Base-by-base conservation (phyloP, 495 filamentous ascomycete genomes). In the Barbatosphaeria neglecta region DNA sequence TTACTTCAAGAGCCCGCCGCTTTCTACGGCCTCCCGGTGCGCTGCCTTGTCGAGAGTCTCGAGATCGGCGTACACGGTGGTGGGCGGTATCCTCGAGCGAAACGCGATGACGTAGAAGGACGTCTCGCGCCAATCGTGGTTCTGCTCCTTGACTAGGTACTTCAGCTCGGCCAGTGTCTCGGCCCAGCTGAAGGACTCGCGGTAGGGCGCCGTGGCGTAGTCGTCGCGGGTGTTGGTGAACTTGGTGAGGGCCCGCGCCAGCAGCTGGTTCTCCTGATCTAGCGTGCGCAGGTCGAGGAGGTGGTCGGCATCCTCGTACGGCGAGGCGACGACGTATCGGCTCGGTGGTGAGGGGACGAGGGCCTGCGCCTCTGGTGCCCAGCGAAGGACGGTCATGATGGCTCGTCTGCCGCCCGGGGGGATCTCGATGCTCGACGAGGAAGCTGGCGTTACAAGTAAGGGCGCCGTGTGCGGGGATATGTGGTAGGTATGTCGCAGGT, bases 31-130 rank as follows among this genome's bases (percentile, higher is more conserved):
- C 62, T 94, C 87, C 22, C 70, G 69, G 55, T 93, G 88, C 11
- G 86, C 84, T 39, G 75, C 73, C 52, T 76, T 76, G 60, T 95
- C 89, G 47, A 94, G 64, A 16, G 66, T 66, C 43, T 76, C 75
- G 13, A 95, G 66, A 24, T 80, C 66, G 5, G 74, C 70, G 44
- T 73, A 71, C 50, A 84, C 75, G 0, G 77, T 81, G 8, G 69
- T 74, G 2, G 73, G 72, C 6, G 74, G 71, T 16, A 92, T 74
- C 45, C 64, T 73, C 0, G 86, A 92, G 1, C 86, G 75, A 63
- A 94, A 94, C 7, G 80, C 81, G 17, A 95, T 86, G 35, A 93
- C 70, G 52, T 88, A 94, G 68, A 90, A 95, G 24, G 68, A 67
- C 42, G 72, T 73, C 33, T 69, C 64, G 41, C 69, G 76, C 82